Evolutionary conservation across 768 basidiomycete genomes (phyloP), one percentile per base, ranked within the genome.

Genomic region (Auriscalpium vulgare): DNA sequence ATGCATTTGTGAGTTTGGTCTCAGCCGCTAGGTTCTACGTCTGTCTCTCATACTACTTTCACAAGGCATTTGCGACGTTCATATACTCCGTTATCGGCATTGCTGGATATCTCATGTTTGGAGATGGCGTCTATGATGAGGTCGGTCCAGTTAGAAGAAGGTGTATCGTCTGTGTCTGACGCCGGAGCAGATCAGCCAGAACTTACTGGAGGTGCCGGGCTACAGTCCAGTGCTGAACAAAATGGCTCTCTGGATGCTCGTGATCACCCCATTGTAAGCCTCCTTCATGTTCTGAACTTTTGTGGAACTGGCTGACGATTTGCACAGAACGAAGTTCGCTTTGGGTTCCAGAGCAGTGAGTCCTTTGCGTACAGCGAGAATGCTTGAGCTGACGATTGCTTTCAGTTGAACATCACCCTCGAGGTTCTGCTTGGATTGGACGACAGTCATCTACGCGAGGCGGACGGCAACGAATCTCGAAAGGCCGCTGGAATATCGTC

Each of bases 91-190:
- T 86, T 10, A 84, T 93, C 34, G 92, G 88, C 4, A 81, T 79
- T 47, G 84, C 83, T 17, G 95, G 95, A 0, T 97, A 97, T 63
- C 69, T 90, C 17, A 98, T 98, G 95, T 94, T 92, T 66, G 92
- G 93, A 10, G 74, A 79, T 50, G 63, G 67, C 36, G 91, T 95
- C 50, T 83, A 82, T 63, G 90, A 89, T 56, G 91, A 93, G 77
- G 90, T 91, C 56, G 63, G 75, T 63, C 21, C 10, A 16, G n/a
- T 50, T 55, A 1, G 59, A 23, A 1, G n/a, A 57, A 29, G 10
- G 40, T 60, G 16, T 54, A 47, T 52, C 29, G 47, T 45, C 50
- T 48, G 46, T 16, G 16, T 9, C 38, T 37, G n/a, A 47, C 17
- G 17, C 2, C 29, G 16, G 21, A 16, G 17, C 50, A 93, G 87